Percentiles rank a stretch among this genome's conserved stretches.
Evolutionary conservation across 345 rosid species (phyloP).

Genomic region (Hirschfeldia incana): DNA sequence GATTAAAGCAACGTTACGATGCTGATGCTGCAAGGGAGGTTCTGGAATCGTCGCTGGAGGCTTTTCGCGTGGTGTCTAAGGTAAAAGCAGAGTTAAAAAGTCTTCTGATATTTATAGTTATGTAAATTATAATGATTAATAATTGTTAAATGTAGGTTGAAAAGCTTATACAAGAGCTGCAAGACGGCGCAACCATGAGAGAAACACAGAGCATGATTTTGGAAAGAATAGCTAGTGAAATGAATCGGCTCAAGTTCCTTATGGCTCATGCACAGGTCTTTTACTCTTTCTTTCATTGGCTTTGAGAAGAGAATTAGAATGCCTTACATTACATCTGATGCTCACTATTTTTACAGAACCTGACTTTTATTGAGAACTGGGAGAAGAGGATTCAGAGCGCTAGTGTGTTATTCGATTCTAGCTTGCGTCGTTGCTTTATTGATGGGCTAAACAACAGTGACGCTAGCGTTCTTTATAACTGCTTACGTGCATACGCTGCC

Average conservation of each 20-base stretch:
- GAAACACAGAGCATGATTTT: constrained; percentile 96
- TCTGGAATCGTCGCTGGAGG: constrained; percentile 78
- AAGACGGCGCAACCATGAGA: constrained; percentile 73
- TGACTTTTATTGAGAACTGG: constrained; percentile 91
- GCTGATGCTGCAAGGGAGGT: constrained; percentile 86
- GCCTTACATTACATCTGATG: no score
- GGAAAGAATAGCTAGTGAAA: constrained; percentile 96
- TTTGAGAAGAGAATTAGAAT: no score
- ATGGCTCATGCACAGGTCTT: constrained; percentile 90
- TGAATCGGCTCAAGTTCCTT: constrained; percentile 90
- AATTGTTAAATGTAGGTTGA: constrained; percentile 62
- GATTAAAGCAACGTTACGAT: constrained; percentile 85
- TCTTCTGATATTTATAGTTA: not conserved
- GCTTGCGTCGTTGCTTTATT: constrained; percentile 89
- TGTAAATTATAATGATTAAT: not conserved
- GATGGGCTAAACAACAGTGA: constrained; percentile 89
- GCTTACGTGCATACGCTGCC: constrained; percentile 95
- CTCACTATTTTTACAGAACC: no score
- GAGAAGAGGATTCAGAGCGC: constrained; percentile 95
- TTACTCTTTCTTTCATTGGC: not conserved
- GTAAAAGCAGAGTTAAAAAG: constrained; percentile 36
- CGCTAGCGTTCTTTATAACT: constrained; percentile 84
- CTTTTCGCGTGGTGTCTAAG: constrained; percentile 96
- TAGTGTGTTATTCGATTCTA: constrained; percentile 77
- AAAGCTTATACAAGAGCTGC: constrained; percentile 82